Conservation (phyloP, 129 eudicot species). For the Solidago caesia region DNA sequence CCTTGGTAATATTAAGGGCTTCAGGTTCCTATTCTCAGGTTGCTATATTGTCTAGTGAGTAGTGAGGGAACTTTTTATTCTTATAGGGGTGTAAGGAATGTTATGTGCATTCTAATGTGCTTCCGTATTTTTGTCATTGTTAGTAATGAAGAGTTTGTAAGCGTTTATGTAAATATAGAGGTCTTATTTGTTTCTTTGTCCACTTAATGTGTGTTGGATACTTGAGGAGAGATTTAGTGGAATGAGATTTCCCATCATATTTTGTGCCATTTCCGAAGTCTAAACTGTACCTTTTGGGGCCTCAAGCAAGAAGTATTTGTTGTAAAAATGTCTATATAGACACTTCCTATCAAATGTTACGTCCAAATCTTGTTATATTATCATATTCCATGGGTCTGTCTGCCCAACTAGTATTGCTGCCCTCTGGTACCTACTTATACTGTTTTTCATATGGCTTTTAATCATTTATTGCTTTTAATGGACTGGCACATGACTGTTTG, state of each 20-base stretch:
- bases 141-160: not conserved
- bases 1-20: not conserved
- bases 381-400: not conserved
- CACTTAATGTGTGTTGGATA: not conserved
- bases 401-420: not conserved
- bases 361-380: not conserved
- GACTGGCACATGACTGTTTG: not conserved
- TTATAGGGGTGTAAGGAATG: not conserved
- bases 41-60: not conserved
- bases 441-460: not conserved
- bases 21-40: constrained; percentile 3
- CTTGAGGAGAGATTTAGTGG: not conserved
- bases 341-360: not conserved
- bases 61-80: not conserved
- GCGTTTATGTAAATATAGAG: constrained; percentile 4
- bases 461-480: not conserved
- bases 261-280: not conserved
- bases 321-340: not conserved
- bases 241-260: not conserved
- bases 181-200: not conserved
- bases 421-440: not conserved
- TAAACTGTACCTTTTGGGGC: not conserved
- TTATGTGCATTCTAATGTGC: constrained; percentile 13
- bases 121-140: not conserved
- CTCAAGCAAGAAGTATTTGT: not conserved